Base-by-base conservation (phyloP, 176 grass and related monocot genomes). In the Hsuehochloa calcarea region DNA sequence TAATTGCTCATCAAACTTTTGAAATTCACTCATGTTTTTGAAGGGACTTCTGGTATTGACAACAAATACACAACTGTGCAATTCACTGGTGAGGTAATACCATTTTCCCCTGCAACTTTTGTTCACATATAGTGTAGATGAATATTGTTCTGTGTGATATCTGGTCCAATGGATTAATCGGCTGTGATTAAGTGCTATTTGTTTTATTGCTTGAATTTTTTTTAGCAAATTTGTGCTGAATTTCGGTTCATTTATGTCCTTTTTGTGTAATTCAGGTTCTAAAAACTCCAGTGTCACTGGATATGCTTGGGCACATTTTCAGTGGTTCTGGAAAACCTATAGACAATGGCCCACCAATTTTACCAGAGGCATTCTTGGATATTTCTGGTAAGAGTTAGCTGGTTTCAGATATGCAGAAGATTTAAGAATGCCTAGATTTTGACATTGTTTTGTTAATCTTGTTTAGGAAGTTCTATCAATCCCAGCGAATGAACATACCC, bases 21-120 rank as follows among this genome's bases (percentile, higher is more conserved):
- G 37, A 27, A 52, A 29, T 45, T 87, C 15, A 74, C 78, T 84
- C 75, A 94, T 87, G 93, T 94, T 65, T 94, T 92, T 58, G 90
- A 94, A 74, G 90, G 90, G 73, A 92, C 93, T 84, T 95, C 90
- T 55, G 93, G 88, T 84, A 95, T 92, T 74, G 93, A 95, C 63
- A 92, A 86, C 74, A 95, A 95, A 84, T 95, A 88, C 77, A 95
- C 93, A 71, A 92, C 90, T 46, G 93, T 95, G 37, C 90, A 95
- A 31, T 95, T 95, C 82, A 95, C 93, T 7, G 90, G 93, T 63
- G 88, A 95, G 88, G 90, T 92, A 61, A 84, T 45, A 65, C 63
- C 19, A 1, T 74, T 54, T 62, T 83, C 8, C 70, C 20, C 59
- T 37, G 58, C 34, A 47, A 65, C 55, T 52, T 75, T 44, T 49